Evolutionary conservation across 2,329 filamentous ascomycete species (phyloP).

Genomic region (Apiospora phragmitis): DNA sequence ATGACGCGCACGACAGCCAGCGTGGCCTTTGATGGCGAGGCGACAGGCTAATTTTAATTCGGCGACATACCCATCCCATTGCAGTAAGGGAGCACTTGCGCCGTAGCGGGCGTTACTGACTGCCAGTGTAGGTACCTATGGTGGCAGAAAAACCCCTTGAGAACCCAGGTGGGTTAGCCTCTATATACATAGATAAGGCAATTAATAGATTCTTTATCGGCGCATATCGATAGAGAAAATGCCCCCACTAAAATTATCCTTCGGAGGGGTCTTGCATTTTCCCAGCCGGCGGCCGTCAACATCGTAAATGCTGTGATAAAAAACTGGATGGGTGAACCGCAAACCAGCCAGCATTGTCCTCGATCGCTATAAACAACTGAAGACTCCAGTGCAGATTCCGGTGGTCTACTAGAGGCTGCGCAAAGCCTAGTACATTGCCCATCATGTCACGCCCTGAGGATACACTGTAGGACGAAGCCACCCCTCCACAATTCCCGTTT

Average conservation of each 20-base stretch:
- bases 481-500: conserved; percentile 18
- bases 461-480: conserved; percentile 68
- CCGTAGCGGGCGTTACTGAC: too few species aligned
- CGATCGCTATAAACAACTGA: neutral
- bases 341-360: neutral
- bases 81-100: too few species aligned
- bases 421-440: conserved; percentile 21
- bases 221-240: neutral
- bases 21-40: conserved; percentile 6
- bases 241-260: neutral
- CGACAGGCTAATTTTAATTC: neutral
- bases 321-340: neutral
- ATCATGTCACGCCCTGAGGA: conserved; percentile 97
- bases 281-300: neutral
- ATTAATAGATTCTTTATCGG: neutral
- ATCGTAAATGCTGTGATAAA: neutral
- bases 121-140: too few species aligned
- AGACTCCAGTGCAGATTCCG: neutral
- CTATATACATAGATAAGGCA: neutral
- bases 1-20: conserved; percentile 3
- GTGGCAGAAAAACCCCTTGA: too few species aligned
- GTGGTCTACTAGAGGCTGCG: neutral
- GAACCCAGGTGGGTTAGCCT: neutral
- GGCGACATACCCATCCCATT: too few species aligned
- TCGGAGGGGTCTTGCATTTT: conserved; percentile 8